These are phyloP conservation scores for Hymenochaete sp. DNA, from an alignment of 1,284 basidiomycete genomes.

Conservation along the genomic window DNA sequence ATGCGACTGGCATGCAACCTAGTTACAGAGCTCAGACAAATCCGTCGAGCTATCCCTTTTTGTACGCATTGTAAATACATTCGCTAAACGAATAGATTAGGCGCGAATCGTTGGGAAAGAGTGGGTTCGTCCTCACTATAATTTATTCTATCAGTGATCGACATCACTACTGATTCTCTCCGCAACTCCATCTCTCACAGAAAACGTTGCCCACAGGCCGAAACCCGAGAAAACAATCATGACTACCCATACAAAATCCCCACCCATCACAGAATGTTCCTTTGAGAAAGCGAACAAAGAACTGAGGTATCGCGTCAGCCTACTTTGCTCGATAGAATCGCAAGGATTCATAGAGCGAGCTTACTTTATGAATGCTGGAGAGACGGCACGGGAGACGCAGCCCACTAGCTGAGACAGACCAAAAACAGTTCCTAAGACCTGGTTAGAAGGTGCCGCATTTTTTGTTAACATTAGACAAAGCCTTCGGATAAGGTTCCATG, in stretches of 20 bases:
- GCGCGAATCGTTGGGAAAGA: no score
- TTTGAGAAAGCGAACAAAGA: slow-evolving; percentile 16
- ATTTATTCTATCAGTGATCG: no score
- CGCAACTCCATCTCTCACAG: neutral
- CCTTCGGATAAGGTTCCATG: no score
- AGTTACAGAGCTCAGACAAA: no score
- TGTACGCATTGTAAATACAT: no score
- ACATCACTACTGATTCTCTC: no score
- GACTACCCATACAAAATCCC: slow-evolving; percentile 15
- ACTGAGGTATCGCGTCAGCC: neutral
- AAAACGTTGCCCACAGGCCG: slow-evolving; percentile 4
- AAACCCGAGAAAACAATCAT: slow-evolving; percentile 8
- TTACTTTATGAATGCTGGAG: slow-evolving; percentile 20
- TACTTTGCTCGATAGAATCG: neutral
- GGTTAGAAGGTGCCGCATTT: slow-evolving; percentile 17
- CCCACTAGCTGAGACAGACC: slow-evolving; percentile 18
- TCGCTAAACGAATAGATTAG: no score
- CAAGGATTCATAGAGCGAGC: neutral
- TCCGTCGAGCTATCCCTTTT: no score
- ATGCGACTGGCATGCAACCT: no score
- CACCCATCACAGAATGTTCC: slow-evolving; percentile 8
- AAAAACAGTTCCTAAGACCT: slow-evolving; percentile 19
- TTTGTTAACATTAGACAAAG: slow-evolving; percentile 17
- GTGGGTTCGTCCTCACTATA: no score
- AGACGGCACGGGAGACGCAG: slow-evolving; percentile 16